phyloP scores from a whole-genome alignment of 257 asterid genomes.

The Salvia rosmarinus region DNA sequence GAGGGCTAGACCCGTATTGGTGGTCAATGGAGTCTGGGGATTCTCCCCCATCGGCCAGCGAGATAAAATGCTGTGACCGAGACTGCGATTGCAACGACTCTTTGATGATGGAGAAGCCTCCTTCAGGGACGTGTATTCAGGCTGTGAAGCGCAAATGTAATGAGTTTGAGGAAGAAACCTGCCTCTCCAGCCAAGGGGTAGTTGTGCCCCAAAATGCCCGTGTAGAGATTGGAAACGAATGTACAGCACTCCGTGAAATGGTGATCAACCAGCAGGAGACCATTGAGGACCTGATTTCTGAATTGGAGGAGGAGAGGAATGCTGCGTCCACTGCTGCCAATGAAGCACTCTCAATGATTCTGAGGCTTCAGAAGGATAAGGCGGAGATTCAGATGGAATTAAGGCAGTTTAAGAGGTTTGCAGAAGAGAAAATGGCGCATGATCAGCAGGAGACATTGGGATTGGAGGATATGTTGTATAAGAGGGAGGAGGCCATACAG shows the following conservation, averaged over 20 bases:
- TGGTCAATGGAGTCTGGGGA: slow-evolving; percentile 63
- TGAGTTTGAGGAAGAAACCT: slow-evolving; percentile 51
- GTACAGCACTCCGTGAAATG: slow-evolving; percentile 76
- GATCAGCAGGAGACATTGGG: slow-evolving; percentile 73
- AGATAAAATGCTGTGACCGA: slow-evolving; percentile 65
- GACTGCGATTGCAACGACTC: slow-evolving; percentile 60
- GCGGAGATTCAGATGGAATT: slow-evolving; percentile 93
- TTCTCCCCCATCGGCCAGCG: slow-evolving; percentile 46
- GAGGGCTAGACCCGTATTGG: slow-evolving; percentile 39
- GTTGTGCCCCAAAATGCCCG: slow-evolving; percentile 69
- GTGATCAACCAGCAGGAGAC: slow-evolving; percentile 73
- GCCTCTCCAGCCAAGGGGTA: slow-evolving; percentile 49
- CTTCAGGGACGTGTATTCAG: slow-evolving; percentile 53
- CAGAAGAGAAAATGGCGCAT: slow-evolving; percentile 94
- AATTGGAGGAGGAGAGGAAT: slow-evolving; percentile 95
- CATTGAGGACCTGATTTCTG: slow-evolving; percentile 68
- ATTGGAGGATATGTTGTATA: slow-evolving; percentile 84
- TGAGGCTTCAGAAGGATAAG: slow-evolving; percentile 91
- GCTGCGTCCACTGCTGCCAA: slow-evolving; percentile 94
- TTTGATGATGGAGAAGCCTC: slow-evolving; percentile 47
- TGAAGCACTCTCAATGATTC: slow-evolving; percentile 97
- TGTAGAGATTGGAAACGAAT: slow-evolving; percentile 75
- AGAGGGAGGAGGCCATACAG: slow-evolving; percentile 78
- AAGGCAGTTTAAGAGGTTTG: slow-evolving; percentile 83
- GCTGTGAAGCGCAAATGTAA: slow-evolving; percentile 68